Conservation (phyloP, 2,329 filamentous ascomycete genomes). For the Xylariomycetidae sp. region DNA sequence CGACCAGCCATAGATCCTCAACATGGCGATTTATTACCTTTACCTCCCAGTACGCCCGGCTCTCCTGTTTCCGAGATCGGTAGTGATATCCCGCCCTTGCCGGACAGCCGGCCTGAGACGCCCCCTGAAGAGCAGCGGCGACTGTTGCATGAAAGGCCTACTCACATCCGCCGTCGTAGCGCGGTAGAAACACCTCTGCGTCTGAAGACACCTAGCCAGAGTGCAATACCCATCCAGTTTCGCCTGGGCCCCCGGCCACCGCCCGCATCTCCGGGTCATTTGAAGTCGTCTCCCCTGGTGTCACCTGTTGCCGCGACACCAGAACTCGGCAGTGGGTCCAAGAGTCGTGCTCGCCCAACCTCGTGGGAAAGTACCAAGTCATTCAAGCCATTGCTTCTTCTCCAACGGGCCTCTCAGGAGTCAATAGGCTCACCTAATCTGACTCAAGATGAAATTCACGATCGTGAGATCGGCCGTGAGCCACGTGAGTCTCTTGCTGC, state of each 20-base stretch:
- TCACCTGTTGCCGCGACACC: constrained; percentile 26
- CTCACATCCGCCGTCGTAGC: constrained; percentile 46
- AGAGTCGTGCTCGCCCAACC: constrained; percentile 44
- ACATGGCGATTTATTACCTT: constrained; percentile 59
- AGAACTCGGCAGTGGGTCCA: constrained; percentile 31
- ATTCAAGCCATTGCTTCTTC: constrained; percentile 76
- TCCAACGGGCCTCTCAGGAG: constrained; percentile 56
- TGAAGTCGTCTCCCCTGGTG: constrained; percentile 34
- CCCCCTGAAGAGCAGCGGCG: constrained; percentile 40
- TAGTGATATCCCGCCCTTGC: constrained; percentile 46
- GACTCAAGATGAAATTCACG: constrained; percentile 39
- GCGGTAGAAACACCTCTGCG: constrained; percentile 45
- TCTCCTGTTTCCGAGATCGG: constrained; percentile 36
- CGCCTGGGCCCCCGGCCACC: constrained; percentile 41
- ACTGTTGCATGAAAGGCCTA: constrained; percentile 24
- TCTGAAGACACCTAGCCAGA: constrained; percentile 49
- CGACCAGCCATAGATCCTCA: constrained; percentile 63
- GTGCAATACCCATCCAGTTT: constrained; percentile 54
- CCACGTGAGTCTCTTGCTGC: too few species aligned
- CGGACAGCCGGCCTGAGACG: constrained; percentile 56
- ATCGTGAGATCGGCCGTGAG: constrained; percentile 27
- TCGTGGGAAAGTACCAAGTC: constrained; percentile 64
- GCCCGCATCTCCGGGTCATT: constrained; percentile 31
- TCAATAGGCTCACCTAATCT: constrained; percentile 24
- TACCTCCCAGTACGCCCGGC: constrained; percentile 56